phyloP scores from a whole-genome alignment of 192 early-diverging fungal genomes.

The Coemansia sp. region DNA sequence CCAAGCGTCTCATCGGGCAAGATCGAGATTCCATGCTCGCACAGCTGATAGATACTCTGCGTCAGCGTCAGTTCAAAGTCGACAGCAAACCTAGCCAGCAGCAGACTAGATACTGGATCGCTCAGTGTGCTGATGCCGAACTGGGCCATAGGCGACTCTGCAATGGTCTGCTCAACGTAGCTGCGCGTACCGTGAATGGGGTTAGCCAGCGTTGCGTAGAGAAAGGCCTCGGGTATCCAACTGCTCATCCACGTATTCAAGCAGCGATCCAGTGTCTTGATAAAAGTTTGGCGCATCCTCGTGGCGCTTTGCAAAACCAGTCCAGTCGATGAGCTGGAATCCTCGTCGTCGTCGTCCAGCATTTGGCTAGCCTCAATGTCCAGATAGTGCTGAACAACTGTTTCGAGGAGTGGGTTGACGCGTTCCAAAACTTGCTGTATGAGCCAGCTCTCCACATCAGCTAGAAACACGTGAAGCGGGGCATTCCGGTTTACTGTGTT shows the following conservation, averaged over 20 bases:
- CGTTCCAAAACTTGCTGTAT: slow-evolving; percentile 50
- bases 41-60: slow-evolving; percentile 52
- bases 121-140: slow-evolving; percentile 25
- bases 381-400: slow-evolving; percentile 46
- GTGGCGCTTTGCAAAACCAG: slow-evolving; percentile 23
- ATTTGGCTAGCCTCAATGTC: slow-evolving; percentile 46
- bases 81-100: slow-evolving; percentile 42
- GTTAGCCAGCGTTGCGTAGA: slow-evolving; percentile 25
- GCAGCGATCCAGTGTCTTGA: slow-evolving; percentile 28
- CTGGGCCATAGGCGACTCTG: slow-evolving; percentile 22
- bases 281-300: slow-evolving; percentile 35
- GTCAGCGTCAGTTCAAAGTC: slow-evolving; percentile 53
- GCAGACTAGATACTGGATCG: slow-evolving; percentile 44
- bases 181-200: slow-evolving; percentile 20
- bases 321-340: not conserved
- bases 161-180: slow-evolving; percentile 16
- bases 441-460: slow-evolving; percentile 51
- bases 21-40: slow-evolving; percentile 46
- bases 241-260: slow-evolving; percentile 43
- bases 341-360: slow-evolving; percentile 19
- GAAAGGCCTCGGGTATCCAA: slow-evolving; percentile 41
- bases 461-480: slow-evolving; percentile 49
- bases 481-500: slow-evolving; percentile 37
- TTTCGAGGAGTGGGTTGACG: slow-evolving; percentile 45
- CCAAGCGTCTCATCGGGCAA: slow-evolving; percentile 15